Base-by-base conservation (phyloP, 2,329 filamentous ascomycete species). In the Pyrenophora tritici-repentis region DNA sequence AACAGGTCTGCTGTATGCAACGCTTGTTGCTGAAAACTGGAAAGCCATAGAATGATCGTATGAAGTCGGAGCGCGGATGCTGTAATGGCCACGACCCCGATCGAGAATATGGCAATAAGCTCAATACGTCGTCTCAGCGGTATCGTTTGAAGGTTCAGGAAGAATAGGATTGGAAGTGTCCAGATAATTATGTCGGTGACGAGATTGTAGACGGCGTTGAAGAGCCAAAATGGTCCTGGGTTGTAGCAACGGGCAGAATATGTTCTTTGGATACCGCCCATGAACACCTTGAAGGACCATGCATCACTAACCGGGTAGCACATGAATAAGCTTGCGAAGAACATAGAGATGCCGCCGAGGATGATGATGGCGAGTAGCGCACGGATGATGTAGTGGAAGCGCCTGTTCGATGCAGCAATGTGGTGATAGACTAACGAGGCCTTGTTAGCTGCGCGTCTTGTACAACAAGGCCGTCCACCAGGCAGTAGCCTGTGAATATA, bases 121-220 rank as follows among this genome's bases (percentile, higher is more conserved):
- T 79, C 81, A 12, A 80, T 62, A 57, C 82, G 82, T 41, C 81
- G 78, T 4, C 72, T 70, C 0, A 56, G 54, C 0, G 78, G 76
- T 35, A 82, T 79, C 22, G 42, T 57, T 46, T 77, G 73, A 1
- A 83, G 71, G 4, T 72, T 72, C 2, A 73, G 61, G 43, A 80
- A 69, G 59, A 80, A 73, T 1, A 75, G 70, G 4, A 79, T 72
- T 0, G 78, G 78, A 2, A 79, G 58, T 4, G 74, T 48, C 42
- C 77, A 77, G 54, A 79, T 74, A 5, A 76, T 50, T 13, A 70
- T 54, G 50, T 78, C 75, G 17, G 75, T 77, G 9, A 65, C 54
- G 49, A 77, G 73, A 33, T 75, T 77, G 61, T 75, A 71, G 36
- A 63, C 54, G 6, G 63, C 78, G 3, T 76, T 79, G 48, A 58